Percentiles rank a stretch among this genome's conserved stretches.
These are phyloP conservation scores for Silybum marianum DNA, from an alignment of 129 eudicot genomes.

Conservation along the genomic window DNA sequence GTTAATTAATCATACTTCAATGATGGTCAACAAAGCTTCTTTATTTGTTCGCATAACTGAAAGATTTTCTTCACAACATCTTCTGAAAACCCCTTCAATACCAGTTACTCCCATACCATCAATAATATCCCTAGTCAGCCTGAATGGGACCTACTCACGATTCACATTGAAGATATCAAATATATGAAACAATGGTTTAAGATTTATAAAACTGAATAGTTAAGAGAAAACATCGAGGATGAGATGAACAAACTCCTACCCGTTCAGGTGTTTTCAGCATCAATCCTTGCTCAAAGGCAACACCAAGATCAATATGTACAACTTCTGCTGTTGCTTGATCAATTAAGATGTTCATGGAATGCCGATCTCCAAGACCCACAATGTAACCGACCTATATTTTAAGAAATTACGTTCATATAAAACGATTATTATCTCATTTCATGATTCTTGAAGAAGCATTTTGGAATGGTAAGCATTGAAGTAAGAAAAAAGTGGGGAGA, in stretches of 20 bases:
- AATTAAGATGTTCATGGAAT: conserved; percentile 87
- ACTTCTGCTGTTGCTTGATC: conserved; percentile 98
- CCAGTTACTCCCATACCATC: conserved; percentile 99
- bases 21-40: conserved; percentile 89
- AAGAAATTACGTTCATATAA: background rate
- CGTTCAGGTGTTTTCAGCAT: conserved; percentile 99
- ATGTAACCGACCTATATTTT: conserved; percentile 87
- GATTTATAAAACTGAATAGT: background rate
- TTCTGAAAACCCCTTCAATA: conserved; percentile 96
- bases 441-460: background rate
- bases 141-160: conserved; percentile 72
- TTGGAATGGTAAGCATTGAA: too few species aligned
- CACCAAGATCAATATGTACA: conserved; percentile 97
- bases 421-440: background rate
- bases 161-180: background rate
- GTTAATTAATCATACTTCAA: conserved; percentile 53
- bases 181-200: background rate
- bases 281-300: conserved; percentile 97
- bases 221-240: background rate
- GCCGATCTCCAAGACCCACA: conserved; percentile 98
- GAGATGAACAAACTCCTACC: conserved; percentile 51
- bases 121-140: conserved; percentile 90
- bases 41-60: conserved; percentile 93
- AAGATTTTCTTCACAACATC: conserved; percentile 94
- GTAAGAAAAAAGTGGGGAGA: background rate